Evolutionary conservation across 2,329 filamentous ascomycete genomes (phyloP), one percentile per base, ranked within the genome.

Genomic region (Diplocarpon rosae): DNA sequence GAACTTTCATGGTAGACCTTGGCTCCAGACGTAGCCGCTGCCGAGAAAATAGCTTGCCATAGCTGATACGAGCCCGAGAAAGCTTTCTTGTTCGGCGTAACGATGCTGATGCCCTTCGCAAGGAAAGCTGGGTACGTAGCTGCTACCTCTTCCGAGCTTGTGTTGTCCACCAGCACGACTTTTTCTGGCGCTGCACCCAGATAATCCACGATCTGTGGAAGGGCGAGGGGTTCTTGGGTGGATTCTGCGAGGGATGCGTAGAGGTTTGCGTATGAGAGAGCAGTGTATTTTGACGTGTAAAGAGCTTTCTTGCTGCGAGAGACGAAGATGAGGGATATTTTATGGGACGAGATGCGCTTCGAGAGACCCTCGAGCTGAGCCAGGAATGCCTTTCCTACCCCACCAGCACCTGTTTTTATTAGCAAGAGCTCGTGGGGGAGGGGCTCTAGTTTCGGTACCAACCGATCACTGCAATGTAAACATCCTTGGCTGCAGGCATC

Each of bases 81-180:
- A 12, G 85, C 90, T 68, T 98, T 98, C 72, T 98, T 98, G 73
- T 96, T 98, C 35, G 92, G 89, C 1, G 92, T 98, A 24, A 96
- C 86, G 57, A 98, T 79, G 65, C 80, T 90, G 64, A 98, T 81
- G 11, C 89, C 90, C 52, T 79, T 77, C 58, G 76, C 74, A 49
- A 98, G 70, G 65, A 94, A 85, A 37, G 75, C 65, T 1, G 92
- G 89, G 65, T 98, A 98, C 27, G 76, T 68, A 49, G 85, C 76
- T 39, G 90, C 92, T 27, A 98, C 74, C 52, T 84, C 80, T 57
- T 90, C 83, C 56, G 86, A 89, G 66, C 85, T 93, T 42, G 92
- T 98, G 70, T 96, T 96, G 73, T 98, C 92, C 53, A 98, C 81
- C 27, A 98, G 71, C 36, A 98, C 72, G 35, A 83, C 80, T 62